Evolutionary conservation across 129 eudicot genomes (phyloP).

Genomic region (Tagetes erecta): DNA sequence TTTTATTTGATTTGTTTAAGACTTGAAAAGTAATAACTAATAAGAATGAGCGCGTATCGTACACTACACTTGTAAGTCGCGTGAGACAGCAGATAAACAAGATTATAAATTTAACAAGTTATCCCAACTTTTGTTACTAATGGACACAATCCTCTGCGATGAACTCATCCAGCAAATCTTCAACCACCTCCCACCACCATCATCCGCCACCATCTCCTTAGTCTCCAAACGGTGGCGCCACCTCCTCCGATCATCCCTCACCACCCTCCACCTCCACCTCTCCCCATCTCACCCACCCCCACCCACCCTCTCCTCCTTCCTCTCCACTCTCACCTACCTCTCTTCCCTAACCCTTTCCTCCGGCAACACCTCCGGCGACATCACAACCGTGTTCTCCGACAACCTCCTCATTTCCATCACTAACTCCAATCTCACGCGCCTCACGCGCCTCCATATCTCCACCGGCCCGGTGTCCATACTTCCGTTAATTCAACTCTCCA

Average conservation of each 20-base stretch:
- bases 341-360: constrained; percentile 41
- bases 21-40: too few relatives aligned
- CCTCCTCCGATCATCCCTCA: constrained; percentile 54
- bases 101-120: constrained; percentile 16
- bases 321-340: constrained; percentile 24
- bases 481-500: constrained; percentile 46
- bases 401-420: constrained; percentile 39
- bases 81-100: not conserved
- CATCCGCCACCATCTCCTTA: constrained; percentile 47
- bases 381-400: constrained; percentile 32
- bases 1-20: too few relatives aligned
- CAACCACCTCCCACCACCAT: constrained; percentile 69
- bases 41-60: not conserved
- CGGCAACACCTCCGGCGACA: constrained; percentile 26
- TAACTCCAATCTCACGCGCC: constrained; percentile 39
- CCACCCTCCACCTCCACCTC: constrained; percentile 61
- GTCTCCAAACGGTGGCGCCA: constrained; percentile 69
- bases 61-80: not conserved
- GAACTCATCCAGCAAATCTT: constrained; percentile 83
- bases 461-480: constrained; percentile 41
- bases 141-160: constrained; percentile 68
- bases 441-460: constrained; percentile 48
- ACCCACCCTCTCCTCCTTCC: constrained; percentile 32
- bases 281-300: constrained; percentile 47
- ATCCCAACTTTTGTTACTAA: constrained; percentile 2